Evolutionary conservation across 495 filamentous ascomycete species (phyloP).

Genomic region (Lichina pygmaea): DNA sequence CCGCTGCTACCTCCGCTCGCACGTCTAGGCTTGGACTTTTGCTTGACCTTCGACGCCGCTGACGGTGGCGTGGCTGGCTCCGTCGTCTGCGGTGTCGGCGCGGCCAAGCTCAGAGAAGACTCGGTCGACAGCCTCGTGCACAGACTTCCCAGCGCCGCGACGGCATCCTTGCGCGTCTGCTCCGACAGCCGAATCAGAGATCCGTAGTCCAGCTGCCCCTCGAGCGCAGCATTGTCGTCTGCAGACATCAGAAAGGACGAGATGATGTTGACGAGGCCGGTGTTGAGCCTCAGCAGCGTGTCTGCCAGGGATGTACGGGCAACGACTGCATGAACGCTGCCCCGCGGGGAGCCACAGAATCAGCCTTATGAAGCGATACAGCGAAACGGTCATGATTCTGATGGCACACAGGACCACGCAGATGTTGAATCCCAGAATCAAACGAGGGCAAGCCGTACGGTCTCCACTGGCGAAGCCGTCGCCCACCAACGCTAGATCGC

Average conservation of each 20-base stretch:
- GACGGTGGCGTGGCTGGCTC: too few species aligned
- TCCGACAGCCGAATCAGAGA: slow-evolving; percentile 13
- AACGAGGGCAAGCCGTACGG: neutral
- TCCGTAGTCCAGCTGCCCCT: slow-evolving; percentile 11
- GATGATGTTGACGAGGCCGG: slow-evolving; percentile 16
- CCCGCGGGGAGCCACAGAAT: neutral
- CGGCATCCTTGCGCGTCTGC: slow-evolving; percentile 10
- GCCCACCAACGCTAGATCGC: neutral
- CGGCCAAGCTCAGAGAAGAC: neutral
- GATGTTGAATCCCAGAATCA: too few species aligned
- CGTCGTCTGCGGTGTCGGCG: too few species aligned
- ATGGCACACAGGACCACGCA: too few species aligned
- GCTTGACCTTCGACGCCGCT: too few species aligned
- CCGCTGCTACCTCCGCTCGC: too few species aligned
- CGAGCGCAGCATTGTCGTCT: slow-evolving; percentile 3
- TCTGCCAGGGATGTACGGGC: slow-evolving; percentile 13
- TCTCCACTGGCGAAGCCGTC: neutral
- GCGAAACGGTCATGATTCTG: too few species aligned
- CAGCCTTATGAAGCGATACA: too few species aligned
- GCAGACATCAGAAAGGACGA: slow-evolving; percentile 9
- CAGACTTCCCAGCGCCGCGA: slow-evolving; percentile 10
- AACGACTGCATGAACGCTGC: slow-evolving; percentile 5
- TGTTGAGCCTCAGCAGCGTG: slow-evolving; percentile 14
- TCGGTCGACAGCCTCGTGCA: slow-evolving; percentile 8
- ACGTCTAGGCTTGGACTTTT: too few species aligned